phyloP scores from a whole-genome alignment of 1,284 basidiomycete genomes.

The Leucoagaricus sp. region DNA sequence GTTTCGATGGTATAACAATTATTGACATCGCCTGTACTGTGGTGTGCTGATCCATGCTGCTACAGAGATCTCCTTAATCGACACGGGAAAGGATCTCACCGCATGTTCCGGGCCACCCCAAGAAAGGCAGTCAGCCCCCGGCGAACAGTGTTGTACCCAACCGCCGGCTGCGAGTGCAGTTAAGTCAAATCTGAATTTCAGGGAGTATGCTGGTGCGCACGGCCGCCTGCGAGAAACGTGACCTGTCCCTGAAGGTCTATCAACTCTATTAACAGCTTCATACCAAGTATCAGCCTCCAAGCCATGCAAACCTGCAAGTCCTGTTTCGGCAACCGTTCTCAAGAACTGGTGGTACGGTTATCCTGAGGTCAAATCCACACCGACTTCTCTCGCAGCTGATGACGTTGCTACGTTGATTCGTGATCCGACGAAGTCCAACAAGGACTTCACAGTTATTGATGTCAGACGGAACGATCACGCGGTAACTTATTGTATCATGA shows the following conservation, averaged over 20 bases:
- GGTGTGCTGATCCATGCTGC: no score
- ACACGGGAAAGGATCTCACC: slow-evolving; percentile 42
- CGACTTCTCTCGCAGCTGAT: slow-evolving; percentile 28
- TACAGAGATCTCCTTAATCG: slow-evolving; percentile 41
- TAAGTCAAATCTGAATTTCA: no score
- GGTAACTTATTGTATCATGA: slow-evolving; percentile 23
- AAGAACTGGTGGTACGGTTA: slow-evolving; percentile 51
- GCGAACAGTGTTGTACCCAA: neutral
- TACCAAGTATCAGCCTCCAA: slow-evolving; percentile 50
- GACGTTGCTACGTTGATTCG: slow-evolving; percentile 32
- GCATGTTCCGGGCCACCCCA: slow-evolving; percentile 28
- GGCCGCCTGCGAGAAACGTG: no score
- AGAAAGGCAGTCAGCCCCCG: neutral
- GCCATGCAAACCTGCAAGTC: slow-evolving; percentile 14
- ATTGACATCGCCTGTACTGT: neutral
- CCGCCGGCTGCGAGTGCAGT: neutral
- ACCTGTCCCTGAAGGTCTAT: neutral
- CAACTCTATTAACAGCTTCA: slow-evolving; percentile 27
- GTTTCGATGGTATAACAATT: slow-evolving; percentile 37
- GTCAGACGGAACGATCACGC: slow-evolving; percentile 38
- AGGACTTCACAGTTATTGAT: slow-evolving; percentile 35
- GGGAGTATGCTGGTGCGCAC: slow-evolving; percentile 45
- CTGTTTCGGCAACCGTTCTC: slow-evolving; percentile 26
- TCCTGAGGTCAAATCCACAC: slow-evolving; percentile 34
- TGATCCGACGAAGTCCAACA: slow-evolving; percentile 8